phyloP scores from a whole-genome alignment of 768 basidiomycete genomes.

The Xerocomellus intermedius region DNA sequence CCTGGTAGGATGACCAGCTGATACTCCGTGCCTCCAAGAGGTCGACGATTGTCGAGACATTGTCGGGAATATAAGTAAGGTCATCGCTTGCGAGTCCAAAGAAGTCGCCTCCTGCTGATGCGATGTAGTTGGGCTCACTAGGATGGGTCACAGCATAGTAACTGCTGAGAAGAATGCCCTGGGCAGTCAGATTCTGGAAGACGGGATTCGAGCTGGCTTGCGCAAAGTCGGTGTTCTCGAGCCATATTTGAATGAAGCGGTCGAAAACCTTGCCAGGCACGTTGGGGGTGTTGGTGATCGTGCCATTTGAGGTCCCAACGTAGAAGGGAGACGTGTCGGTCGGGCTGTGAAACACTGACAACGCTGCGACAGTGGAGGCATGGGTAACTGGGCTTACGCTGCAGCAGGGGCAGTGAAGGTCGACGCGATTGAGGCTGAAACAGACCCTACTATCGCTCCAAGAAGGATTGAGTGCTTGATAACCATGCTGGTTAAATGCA shows the following conservation, averaged over 20 bases:
- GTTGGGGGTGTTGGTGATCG: conserved; percentile 37
- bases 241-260: conserved; percentile 55
- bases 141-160: conserved; percentile 56
- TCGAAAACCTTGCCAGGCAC: conserved; percentile 46
- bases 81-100: conserved; percentile 48
- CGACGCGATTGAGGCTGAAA: conserved; percentile 24
- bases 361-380: not conserved
- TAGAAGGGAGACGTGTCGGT: conserved; percentile 39
- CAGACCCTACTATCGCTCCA: conserved; percentile 11
- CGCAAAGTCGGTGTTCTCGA: conserved; percentile 60
- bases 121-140: conserved; percentile 59
- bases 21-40: conserved; percentile 55
- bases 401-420: conserved; percentile 31
- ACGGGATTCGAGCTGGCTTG: conserved; percentile 26
- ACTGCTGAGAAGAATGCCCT: conserved; percentile 48
- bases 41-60: conserved; percentile 58
- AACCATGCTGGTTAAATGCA: conserved; percentile 13
- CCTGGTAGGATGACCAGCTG: conserved; percentile 62
- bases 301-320: conserved; percentile 40
- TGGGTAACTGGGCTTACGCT: conserved; percentile 16
- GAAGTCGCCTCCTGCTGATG: conserved; percentile 52
- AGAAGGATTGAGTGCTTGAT: conserved; percentile 14
- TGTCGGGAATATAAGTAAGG: conserved; percentile 34
- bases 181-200: conserved; percentile 40
- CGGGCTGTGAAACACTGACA: conserved; percentile 19